Evolutionary conservation across 345 rosid species (phyloP), one percentile per base, ranked within the genome.

Genomic region (Mangifera indica): DNA sequence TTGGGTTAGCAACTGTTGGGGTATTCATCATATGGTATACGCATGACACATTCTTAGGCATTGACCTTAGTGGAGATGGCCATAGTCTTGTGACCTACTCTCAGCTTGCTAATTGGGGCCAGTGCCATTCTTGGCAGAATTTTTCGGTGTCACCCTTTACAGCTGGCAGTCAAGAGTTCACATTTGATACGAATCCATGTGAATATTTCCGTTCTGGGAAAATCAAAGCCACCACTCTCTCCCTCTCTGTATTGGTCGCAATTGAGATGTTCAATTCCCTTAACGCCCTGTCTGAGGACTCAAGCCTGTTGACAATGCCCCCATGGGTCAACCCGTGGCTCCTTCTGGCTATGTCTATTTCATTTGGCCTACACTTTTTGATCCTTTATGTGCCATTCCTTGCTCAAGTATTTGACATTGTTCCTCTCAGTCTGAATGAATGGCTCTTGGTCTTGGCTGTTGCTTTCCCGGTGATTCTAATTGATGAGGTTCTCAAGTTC

Each of bases 221-320:
- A 78, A 84, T 95, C 77, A 94, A 94, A 72, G 98, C 98, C 2
- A 87, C 93, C 0, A 92, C 97, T 2, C 93, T 92, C 54, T 92
- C 97, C 71, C 97, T 94, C 58, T 84, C 98, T 0, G 97, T 94
- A 15, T 73, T 94, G 88, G 98, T 94, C 49, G 88, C 98, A 51
- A 94, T 94, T 13, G 98, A 94, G 85, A 94, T 94, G 98, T 92
- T 94, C 87, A 94, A 94, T 61, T 92, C 98, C 29, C 83, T 94
- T 5, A 94, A 94, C 44, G 98, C 98, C 34, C 91, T 94, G 20
- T 94, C 97, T 0, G 97, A 94, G 81, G 97, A 94, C 65, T 81
- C 87, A 9, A 90, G 98, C 80, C 83, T 94, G 11, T 24, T 87
- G 72, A 79, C 86, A 1, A 94, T 94, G 98, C 98, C 97, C 0